Base-by-base conservation (phyloP, 1,284 basidiomycete species). In the Mycosarcoma maydis region DNA sequence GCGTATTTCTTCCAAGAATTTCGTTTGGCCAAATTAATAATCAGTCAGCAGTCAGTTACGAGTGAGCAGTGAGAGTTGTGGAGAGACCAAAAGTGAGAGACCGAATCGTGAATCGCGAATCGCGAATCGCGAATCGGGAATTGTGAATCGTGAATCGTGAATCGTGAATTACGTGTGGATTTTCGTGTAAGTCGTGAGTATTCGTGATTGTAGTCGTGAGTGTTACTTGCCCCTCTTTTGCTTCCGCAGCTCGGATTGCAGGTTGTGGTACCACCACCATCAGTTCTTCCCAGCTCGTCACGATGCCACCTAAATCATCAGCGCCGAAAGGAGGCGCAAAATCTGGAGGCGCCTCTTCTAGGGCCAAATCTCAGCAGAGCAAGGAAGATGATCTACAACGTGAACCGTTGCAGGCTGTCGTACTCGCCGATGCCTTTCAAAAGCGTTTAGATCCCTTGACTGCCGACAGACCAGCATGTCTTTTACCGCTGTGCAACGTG, bases 381-480 rank as follows among this genome's bases (percentile, higher is more conserved):
- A 57, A 45, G 27, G 61, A 72, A 17, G 72, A 73, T n/a, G 77
- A 79, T 23, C 62, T 73, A n/a, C 69, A 71, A 24, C 65, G 80
- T 26, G 78, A 80, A 37, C 76, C 74, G 22, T 84, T 97, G 3
- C 93, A 95, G 78, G 94, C 94, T 30, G 91, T 97, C 56, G 88
- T 97, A 47, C 88, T 97, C 38, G 93, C 94, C 13, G 94, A 97
- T 83, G 94, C 91, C 75, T 97, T 94, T 85, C 94, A 94, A 85
- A 90, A 90, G 75, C 88, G 92, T 60, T 94, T 96, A 80, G 87
- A 90, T 65, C 94, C 94, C 16, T 86, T 97, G 19, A 95, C 92
- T 29, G 53, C 70, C 14, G 70, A 73, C 41, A 56, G 43, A 16
- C 76, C 76, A 7, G 32, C 52, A 52, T 95, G 92, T 83, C 86